Conservation (phyloP, 345 rosid species). For the Pistacia atlantica region DNA sequence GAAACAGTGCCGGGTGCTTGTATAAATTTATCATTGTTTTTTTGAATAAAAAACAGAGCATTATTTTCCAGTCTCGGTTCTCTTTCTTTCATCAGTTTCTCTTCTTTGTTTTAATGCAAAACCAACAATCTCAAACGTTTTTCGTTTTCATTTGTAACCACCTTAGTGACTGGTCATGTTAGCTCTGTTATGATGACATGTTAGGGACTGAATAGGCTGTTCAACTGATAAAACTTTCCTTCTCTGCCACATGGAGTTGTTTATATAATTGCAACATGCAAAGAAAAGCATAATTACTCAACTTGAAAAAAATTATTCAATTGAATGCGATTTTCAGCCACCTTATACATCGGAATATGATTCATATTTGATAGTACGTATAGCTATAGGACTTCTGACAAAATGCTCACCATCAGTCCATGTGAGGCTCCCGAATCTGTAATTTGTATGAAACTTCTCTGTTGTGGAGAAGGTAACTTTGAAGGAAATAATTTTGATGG, state of each 20-base stretch:
- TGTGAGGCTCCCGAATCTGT: conserved; percentile 61
- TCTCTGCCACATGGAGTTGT: neutral
- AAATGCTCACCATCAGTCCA: conserved; percentile 56
- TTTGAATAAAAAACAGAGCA: too few species aligned
- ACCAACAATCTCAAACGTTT: too few species aligned
- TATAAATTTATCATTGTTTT: too few species aligned
- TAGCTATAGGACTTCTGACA: conserved; percentile 54
- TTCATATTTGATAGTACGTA: conserved; percentile 25
- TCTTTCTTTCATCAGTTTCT: too few species aligned
- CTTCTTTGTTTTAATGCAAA: too few species aligned
- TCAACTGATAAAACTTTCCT: too few species aligned
- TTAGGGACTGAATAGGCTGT: too few species aligned
- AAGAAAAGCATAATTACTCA: neutral
- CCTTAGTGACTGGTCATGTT: too few species aligned
- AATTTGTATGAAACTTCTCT: conserved; percentile 39
- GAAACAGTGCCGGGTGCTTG: too few species aligned
- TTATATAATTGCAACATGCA: neutral
- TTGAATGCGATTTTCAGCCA: neutral
- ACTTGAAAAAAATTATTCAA: neutral
- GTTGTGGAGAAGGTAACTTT: conserved; percentile 37
- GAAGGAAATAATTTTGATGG: conserved; percentile 34
- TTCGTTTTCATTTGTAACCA: too few species aligned
- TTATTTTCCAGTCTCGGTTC: too few species aligned
- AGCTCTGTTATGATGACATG: too few species aligned
- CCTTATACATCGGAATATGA: conserved; percentile 12